Evolutionary conservation across 2,329 filamentous ascomycete genomes (phyloP), one percentile per base, ranked within the genome.

Genomic region (Ceratocystis smalleyi): DNA sequence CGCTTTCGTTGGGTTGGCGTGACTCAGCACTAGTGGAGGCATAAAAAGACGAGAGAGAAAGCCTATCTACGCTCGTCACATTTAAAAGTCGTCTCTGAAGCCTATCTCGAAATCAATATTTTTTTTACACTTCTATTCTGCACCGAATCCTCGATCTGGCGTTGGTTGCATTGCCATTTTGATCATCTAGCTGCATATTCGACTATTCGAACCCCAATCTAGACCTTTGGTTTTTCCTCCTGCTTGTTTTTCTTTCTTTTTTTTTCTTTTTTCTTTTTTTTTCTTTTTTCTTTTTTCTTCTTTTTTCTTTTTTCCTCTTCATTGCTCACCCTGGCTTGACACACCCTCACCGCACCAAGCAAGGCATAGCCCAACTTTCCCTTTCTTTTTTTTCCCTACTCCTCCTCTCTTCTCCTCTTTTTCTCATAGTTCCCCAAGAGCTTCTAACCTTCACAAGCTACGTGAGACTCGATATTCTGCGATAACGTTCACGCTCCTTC

Each of bases 351-450:
- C 59, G 43, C 45, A 49, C 43, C 45, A 30, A 47, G 59, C n/a
- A 60, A 40, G 12, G 24, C 59, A 5, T 19, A 32, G 40, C 45
- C 43, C 43, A 47, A 32, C 43, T 47, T 47, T 30, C 45, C 30
- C 59, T 61, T 49, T 30, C 24, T 61, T 61, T 43, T 61, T 61
- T 45, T 61, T 61, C 24, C 8, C 30, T 61, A 6, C 22, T 32
- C 45, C 43, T 61, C 35, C 47, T 61, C 59, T 49, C 40, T 47
- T 61, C 40, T 61, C 45, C 43, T 24, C 19, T 61, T 61, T 61
- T 47, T 43, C 43, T 24, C 19, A n/a, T 22, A 43, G 15, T 15
- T 19, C 30, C 59, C 22, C 22, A 12, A 43, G 32, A 32, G 24
- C 59, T 15, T 61, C 59, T 22, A 35, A 32, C 47, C 40, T 12